phyloP scores from a whole-genome alignment of 495 filamentous ascomycete genomes.

The Viridothelium virens region DNA sequence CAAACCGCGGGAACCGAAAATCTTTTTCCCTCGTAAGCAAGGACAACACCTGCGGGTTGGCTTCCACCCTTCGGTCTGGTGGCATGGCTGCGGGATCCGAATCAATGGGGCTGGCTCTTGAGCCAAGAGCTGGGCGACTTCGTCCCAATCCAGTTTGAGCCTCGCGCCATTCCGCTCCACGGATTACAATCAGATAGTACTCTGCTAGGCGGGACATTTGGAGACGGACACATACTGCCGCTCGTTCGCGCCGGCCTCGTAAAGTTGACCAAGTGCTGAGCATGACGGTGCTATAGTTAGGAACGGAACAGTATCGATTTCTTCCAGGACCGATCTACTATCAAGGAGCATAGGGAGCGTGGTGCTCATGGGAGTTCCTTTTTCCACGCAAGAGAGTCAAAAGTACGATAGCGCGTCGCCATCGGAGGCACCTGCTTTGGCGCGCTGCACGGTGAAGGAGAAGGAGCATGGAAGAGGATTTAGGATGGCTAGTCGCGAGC shows the following conservation, averaged over 20 bases:
- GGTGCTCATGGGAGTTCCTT: background rate
- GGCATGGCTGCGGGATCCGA: slow-evolving; percentile 4
- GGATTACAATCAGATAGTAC: no score
- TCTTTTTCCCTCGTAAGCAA: slow-evolving; percentile 4
- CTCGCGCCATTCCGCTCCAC: no score
- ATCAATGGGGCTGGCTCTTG: background rate
- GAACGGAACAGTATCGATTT: no score
- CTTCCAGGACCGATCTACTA: no score
- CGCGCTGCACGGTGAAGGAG: slow-evolving; percentile 2
- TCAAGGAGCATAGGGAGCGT: no score
- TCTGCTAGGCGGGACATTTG: no score
- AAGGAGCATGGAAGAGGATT: background rate
- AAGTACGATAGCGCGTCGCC: background rate
- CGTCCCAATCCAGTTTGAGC: background rate
- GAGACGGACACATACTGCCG: no score
- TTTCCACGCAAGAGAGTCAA: background rate
- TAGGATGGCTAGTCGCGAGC: background rate
- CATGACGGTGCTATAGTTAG: background rate
- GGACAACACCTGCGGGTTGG: background rate
- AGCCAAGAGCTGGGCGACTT: background rate
- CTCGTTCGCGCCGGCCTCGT: no score
- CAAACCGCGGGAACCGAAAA: slow-evolving; percentile 8
- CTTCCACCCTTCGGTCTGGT: background rate
- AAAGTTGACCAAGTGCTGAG: background rate
- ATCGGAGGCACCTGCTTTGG: slow-evolving; percentile 2